Evolutionary conservation across 2,329 filamentous ascomycete genomes (phyloP).

Genomic region (Didymella arachidicola): DNA sequence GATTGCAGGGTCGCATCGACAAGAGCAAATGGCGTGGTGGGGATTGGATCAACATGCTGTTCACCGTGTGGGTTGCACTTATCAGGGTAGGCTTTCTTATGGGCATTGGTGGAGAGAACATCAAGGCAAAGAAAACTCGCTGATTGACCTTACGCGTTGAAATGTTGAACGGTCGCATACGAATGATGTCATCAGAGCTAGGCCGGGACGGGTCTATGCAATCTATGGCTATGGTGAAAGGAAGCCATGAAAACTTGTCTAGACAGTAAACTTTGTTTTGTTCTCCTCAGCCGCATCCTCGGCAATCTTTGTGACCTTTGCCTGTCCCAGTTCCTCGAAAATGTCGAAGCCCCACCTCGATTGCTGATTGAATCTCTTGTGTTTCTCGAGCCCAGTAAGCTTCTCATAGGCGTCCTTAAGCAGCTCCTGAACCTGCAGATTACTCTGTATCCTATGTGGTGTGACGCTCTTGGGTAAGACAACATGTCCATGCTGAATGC

Average conservation of each 20-base stretch:
- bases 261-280: conserved; percentile 31
- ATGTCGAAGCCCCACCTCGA: conserved; percentile 38
- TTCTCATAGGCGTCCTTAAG: conserved; percentile 72
- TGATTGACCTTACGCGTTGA: neutral
- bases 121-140: neutral
- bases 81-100: conserved; percentile 16
- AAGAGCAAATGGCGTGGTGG: conserved; percentile 3
- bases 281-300: conserved; percentile 31
- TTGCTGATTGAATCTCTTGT: conserved; percentile 38
- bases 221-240: neutral
- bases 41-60: conserved; percentile 20
- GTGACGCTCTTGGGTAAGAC: conserved; percentile 86
- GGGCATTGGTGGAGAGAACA: conserved; percentile 7
- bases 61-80: conserved; percentile 19
- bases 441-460: conserved; percentile 73
- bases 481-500: conserved; percentile 77
- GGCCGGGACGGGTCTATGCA: neutral
- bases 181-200: neutral
- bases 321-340: conserved; percentile 35
- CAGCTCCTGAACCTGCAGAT: conserved; percentile 72
- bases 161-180: neutral
- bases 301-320: conserved; percentile 31
- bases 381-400: conserved; percentile 58
- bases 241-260: neutral
- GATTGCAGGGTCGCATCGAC: conserved; percentile 4